Conservation (phyloP, 495 filamentous ascomycete species). For the Penicillium ucsense region DNA sequence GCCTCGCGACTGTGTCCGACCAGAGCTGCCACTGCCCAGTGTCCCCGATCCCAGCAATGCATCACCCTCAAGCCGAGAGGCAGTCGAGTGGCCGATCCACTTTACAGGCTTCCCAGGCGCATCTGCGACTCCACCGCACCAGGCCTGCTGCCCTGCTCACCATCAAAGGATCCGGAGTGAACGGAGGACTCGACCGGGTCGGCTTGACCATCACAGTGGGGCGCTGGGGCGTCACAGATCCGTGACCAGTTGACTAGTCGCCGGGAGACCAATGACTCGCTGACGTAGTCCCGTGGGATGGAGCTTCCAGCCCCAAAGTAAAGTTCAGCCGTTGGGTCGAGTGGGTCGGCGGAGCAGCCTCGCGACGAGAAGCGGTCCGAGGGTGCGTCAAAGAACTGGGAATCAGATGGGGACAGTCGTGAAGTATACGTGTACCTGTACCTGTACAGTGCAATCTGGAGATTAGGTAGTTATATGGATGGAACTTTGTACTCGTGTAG, state of each 20-base stretch:
- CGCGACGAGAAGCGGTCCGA: not conserved
- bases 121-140: no score
- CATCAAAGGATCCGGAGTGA: not conserved
- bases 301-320: constrained; percentile 10
- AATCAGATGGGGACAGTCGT: not conserved
- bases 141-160: no score
- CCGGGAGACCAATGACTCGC: constrained; percentile 15
- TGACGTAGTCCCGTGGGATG: constrained; percentile 8
- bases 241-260: constrained; percentile 19
- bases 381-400: not conserved
- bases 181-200: constrained; percentile 11
- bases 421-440: no score
- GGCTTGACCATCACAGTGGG: constrained; percentile 21
- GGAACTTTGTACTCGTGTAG: no score
- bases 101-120: no score
- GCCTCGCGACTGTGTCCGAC: no score
- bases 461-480: no score
- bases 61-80: no score
- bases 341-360: constrained; percentile 13
- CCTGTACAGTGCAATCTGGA: no score
- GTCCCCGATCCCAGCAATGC: no score
- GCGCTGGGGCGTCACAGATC: constrained; percentile 25
- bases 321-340: constrained; percentile 22
- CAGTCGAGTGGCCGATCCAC: no score
- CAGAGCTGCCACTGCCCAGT: no score